A percentile compares a stretch with the other conserved stretches of the same genome.
These are phyloP conservation scores for Dorcoceras hygrometricum DNA, from an alignment of 257 asterid species.

Conservation along the genomic window DNA sequence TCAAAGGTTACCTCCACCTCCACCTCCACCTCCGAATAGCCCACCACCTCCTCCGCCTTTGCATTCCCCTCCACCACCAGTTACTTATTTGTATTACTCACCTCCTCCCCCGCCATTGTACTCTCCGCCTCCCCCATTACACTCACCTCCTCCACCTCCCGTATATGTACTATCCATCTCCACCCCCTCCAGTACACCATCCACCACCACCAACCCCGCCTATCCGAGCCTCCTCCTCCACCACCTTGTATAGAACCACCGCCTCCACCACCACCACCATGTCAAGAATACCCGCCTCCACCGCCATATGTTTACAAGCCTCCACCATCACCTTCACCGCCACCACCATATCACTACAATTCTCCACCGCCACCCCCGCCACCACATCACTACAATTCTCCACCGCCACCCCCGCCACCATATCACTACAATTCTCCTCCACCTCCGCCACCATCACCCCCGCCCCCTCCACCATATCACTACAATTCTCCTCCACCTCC, in stretches of 20 bases:
- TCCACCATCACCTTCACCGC: constrained; percentile 64
- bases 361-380: constrained; percentile 55
- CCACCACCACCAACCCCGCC: constrained; percentile 48
- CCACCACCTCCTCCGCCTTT: constrained; percentile 30
- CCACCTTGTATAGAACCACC: constrained; percentile 38
- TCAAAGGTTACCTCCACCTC: not conserved
- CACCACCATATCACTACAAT: constrained; percentile 40
- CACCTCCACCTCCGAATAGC: constrained; percentile 12
- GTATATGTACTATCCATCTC: constrained; percentile 33
- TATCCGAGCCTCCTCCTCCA: constrained; percentile 40
- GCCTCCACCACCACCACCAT: constrained; percentile 58
- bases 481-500: constrained; percentile 53
- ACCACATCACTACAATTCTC: constrained; percentile 35
- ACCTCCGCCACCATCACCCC: constrained; percentile 44
- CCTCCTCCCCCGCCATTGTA: constrained; percentile 27
- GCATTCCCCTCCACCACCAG: constrained; percentile 43
- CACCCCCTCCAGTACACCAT: constrained; percentile 41
- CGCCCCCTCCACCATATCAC: constrained; percentile 60
- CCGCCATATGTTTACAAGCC: constrained; percentile 43
- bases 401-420: constrained; percentile 71
- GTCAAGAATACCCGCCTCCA: constrained; percentile 54
- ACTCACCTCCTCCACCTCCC: constrained; percentile 45
- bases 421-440: too few species aligned
- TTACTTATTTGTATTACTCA: constrained; percentile 33
- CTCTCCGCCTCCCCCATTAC: constrained; percentile 43